A percentile compares a stretch with the other conserved stretches of the same genome.
Conservation (phyloP, 1,139 yeast genomes). For the Pichia sp. region DNA sequence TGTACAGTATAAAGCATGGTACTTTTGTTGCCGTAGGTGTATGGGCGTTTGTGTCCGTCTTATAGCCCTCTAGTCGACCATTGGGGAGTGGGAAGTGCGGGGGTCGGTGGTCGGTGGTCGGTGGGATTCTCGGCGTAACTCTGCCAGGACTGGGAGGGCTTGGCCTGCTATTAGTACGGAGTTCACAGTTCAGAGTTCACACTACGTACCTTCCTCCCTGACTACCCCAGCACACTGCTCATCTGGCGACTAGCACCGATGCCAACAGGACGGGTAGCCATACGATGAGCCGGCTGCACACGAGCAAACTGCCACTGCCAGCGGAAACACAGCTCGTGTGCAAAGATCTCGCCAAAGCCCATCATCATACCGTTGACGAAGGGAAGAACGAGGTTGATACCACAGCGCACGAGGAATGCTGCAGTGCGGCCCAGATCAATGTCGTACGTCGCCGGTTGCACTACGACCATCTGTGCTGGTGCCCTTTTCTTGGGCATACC, state of each 20-base stretch:
- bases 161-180: no score
- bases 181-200: no score
- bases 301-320: conserved; percentile 76
- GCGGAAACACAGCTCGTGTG: conserved; percentile 84
- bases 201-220: no score
- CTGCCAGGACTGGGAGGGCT: no score
- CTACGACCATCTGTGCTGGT: no score
- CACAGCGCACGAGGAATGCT: conserved; percentile 32
- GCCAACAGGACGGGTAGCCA: no score
- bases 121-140: no score
- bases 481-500: no score
- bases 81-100: background rate
- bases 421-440: conserved; percentile 3
- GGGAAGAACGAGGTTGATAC: conserved; percentile 77
- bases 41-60: background rate
- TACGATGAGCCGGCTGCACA: conserved; percentile 27
- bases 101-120: no score
- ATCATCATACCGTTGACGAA: conserved; percentile 92
- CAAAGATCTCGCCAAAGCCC: conserved; percentile 93
- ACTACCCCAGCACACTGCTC: background rate
- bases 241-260: no score
- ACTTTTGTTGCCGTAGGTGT: no score
- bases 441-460: conserved; percentile 2
- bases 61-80: background rate
- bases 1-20: no score